Percentiles rank a stretch among this genome's conserved stretches.
Evolutionary conservation across 2,329 filamentous ascomycete species (phyloP).

Genomic region (Phaeosphaeria sp.): DNA sequence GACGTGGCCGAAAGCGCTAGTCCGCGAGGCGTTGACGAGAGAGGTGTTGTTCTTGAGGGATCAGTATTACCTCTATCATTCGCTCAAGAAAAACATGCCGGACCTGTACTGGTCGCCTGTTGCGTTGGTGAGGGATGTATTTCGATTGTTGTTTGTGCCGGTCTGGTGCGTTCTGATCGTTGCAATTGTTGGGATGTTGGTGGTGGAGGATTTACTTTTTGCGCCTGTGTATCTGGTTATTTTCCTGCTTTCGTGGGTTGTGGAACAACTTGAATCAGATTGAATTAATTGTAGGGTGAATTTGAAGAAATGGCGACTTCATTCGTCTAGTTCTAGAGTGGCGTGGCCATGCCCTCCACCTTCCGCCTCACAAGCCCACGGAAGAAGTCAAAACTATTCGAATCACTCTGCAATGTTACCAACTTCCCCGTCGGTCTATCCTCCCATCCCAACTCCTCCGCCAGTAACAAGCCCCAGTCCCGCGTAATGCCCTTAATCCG

Average conservation of each 20-base stretch:
- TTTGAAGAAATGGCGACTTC: too few species aligned
- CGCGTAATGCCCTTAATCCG: slow-evolving; percentile 84
- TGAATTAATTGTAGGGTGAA: too few species aligned
- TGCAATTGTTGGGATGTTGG: background rate
- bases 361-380: slow-evolving; percentile 85
- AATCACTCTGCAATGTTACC: slow-evolving; percentile 90
- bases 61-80: background rate
- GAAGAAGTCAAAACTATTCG: slow-evolving; percentile 99
- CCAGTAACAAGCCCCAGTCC: slow-evolving; percentile 89
- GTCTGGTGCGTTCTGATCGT: background rate
- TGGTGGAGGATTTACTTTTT: too few species aligned
- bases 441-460: slow-evolving; percentile 78
- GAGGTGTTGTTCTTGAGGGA: background rate
- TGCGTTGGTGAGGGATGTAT: background rate
- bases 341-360: too few species aligned
- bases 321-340: too few species aligned
- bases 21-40: background rate
- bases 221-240: too few species aligned
- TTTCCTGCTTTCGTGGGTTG: too few species aligned
- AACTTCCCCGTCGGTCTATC: slow-evolving; percentile 77
- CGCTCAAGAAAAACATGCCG: background rate
- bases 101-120: background rate
- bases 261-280: too few species aligned
- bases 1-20: background rate
- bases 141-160: background rate